Base-by-base conservation (phyloP, 352 stramenopile genomes). In the Pythium sukuiense region DNA sequence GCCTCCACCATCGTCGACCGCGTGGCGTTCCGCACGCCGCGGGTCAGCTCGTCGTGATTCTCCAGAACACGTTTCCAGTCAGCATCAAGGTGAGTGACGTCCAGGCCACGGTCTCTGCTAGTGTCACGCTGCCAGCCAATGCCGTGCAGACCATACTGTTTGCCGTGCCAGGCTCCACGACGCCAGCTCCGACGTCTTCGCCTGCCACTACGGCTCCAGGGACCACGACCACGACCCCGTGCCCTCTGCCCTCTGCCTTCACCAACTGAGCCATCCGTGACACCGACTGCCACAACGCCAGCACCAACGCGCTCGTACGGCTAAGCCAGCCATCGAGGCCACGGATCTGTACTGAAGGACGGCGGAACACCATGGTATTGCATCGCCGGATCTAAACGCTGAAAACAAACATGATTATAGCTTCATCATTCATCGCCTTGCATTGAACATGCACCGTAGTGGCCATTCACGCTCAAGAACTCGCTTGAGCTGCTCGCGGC, bases 71-170 rank as follows among this genome's bases (percentile, higher is more conserved):
- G 14, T 27, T 9, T 1, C 8, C 50, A 0, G 16, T 61, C 3
- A 43, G 27, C 1, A 8, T 67, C 20, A 60, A 48, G n/a, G 26
- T 67, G 29, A 32, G 52, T 3, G 52, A 67, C 49, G 27, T 27
- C 3, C 37, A 55, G 43, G 14, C 13, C 61, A 55, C 35, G 26
- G 35, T 43, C 24, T n/a, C 18, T 2, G 39, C 45, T 2, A 27
- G 18, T 4, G 13, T 61, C 8, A 26, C 20, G 27, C 41, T 67
- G 8, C 52, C 61, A 7, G 61, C 52, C 1, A 67, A 67, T 30
- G 29, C 61, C 13, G 53, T 67, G 27, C 61, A 67, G 43, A 67
- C 61, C 0, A 45, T 67, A n/a, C 30, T 67, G 13, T 61, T 67
- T 24, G 32, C 41, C 4, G 41, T 18, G 41, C 41, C 41, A 48